Evolutionary conservation across 345 rosid species (phyloP).

Genomic region (Euclidium syriacum): DNA sequence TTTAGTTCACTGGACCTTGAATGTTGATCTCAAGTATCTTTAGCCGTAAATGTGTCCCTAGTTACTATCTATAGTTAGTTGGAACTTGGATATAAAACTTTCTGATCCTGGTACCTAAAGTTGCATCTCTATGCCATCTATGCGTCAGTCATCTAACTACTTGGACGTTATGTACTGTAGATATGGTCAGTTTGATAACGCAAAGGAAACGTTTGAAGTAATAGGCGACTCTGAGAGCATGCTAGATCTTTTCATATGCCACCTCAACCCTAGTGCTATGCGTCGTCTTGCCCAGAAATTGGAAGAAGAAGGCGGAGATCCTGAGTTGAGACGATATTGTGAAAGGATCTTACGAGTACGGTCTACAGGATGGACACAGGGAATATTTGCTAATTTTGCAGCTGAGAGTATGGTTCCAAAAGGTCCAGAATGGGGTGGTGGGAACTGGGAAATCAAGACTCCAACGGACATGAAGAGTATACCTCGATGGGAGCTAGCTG

Average conservation of each 20-base stretch:
- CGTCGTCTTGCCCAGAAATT: conserved; percentile 90
- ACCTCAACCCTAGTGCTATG: conserved; percentile 99
- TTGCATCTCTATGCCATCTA: background rate
- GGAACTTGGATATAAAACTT: background rate
- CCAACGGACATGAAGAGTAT: conserved; percentile 76
- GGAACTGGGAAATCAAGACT: conserved; percentile 97
- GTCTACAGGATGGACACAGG: conserved; percentile 98
- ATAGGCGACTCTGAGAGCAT: conserved; percentile 89
- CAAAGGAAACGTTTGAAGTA: conserved; percentile 97
- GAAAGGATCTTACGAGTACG: conserved; percentile 90
- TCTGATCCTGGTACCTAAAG: background rate
- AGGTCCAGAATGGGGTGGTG: conserved; percentile 99
- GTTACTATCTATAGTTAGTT: background rate
- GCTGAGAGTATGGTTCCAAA: conserved; percentile 99
- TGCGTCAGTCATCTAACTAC: conserved; percentile 13
- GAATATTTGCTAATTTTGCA: conserved; percentile 98
- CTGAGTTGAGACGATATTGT: conserved; percentile 85
- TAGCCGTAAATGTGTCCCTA: background rate
- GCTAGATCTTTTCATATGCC: conserved; percentile 95
- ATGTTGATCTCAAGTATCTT: background rate
- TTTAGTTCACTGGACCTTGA: background rate
- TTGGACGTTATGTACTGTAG: conserved; percentile 39
- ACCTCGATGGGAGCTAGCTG: conserved; percentile 95
- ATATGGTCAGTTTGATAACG: conserved; percentile 93
- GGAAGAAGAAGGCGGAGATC: conserved; percentile 87